Conservation (phyloP, 352 stramenopile species). For the Globisporangium radiosum region DNA sequence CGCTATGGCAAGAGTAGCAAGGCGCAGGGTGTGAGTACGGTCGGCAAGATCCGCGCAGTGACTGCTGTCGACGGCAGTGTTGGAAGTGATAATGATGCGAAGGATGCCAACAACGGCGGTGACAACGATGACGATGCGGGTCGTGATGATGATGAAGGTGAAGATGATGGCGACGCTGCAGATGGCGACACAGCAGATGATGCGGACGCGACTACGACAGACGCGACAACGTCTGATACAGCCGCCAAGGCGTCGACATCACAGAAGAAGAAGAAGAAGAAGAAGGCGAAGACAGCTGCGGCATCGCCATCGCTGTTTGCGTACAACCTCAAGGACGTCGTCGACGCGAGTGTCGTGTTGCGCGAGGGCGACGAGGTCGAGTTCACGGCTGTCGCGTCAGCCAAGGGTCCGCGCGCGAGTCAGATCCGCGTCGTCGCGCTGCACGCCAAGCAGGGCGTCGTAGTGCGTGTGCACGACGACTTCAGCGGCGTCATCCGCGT, state of each 20-base stretch:
- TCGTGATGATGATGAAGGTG: slow-evolving; percentile 17
- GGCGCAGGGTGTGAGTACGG: slow-evolving; percentile 36
- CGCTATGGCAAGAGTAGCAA: slow-evolving; percentile 30
- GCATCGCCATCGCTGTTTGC: slow-evolving; percentile 20
- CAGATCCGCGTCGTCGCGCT: slow-evolving; percentile 50
- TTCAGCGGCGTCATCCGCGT: slow-evolving; percentile 50
- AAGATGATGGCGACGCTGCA: slow-evolving; percentile 18
- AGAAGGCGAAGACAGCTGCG: slow-evolving; percentile 14
- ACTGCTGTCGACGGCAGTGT: background rate
- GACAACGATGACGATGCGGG: slow-evolving; percentile 19
- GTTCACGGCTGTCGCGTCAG: slow-evolving; percentile 38
- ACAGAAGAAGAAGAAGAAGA: slow-evolving; percentile 9
- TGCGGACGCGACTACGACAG: background rate
- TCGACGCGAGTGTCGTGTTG: slow-evolving; percentile 42
- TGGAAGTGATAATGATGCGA: slow-evolving; percentile 4
- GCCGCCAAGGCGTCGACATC: too few species aligned
- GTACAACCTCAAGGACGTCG: slow-evolving; percentile 69
- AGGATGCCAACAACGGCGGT: slow-evolving; percentile 6
- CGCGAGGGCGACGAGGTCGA: slow-evolving; percentile 70
- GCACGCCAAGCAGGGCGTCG: slow-evolving; percentile 52
- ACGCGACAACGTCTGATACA: background rate
- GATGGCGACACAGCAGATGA: slow-evolving; percentile 11
- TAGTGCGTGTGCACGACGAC: slow-evolving; percentile 41
- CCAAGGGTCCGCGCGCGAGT: slow-evolving; percentile 44
- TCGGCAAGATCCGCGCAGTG: slow-evolving; percentile 47